phyloP scores from a whole-genome alignment of 345 rosid genomes.

The Eucalyptus cladocalyx region DNA sequence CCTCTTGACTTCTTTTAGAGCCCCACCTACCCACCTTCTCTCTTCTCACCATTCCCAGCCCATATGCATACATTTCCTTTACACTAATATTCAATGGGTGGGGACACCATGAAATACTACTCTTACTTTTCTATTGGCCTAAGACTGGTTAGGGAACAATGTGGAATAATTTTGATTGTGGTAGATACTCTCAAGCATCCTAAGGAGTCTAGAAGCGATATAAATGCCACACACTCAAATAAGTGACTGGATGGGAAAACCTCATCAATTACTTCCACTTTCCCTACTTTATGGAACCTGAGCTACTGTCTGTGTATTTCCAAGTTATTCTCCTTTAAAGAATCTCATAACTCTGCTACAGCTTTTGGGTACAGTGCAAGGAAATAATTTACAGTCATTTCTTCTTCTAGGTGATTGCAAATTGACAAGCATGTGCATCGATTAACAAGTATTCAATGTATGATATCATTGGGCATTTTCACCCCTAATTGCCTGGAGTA shows the following conservation, averaged over 20 bases:
- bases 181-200: not conserved
- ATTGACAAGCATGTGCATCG: not conserved
- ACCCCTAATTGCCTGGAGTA: not conserved
- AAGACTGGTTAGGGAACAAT: not conserved
- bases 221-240: not conserved
- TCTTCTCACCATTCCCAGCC: not conserved
- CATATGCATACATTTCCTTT: not conserved
- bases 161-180: not conserved
- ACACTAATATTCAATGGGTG: not conserved
- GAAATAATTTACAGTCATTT: not conserved
- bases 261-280: not conserved
- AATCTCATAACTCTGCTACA: not conserved
- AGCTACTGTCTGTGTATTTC: not conserved
- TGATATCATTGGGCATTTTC: not conserved
- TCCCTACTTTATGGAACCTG: not conserved
- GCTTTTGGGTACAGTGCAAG: not conserved
- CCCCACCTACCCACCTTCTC: not conserved
- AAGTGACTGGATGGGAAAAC: not conserved
- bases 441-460: not conserved
- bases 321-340: not conserved
- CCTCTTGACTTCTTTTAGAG: not conserved
- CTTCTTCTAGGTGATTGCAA: not conserved
- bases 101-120: not conserved
- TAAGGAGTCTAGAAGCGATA: not conserved
- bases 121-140: not conserved